Evolutionary conservation across 495 filamentous ascomycete species (phyloP).

Genomic region (Neurospora tetrasperma): DNA sequence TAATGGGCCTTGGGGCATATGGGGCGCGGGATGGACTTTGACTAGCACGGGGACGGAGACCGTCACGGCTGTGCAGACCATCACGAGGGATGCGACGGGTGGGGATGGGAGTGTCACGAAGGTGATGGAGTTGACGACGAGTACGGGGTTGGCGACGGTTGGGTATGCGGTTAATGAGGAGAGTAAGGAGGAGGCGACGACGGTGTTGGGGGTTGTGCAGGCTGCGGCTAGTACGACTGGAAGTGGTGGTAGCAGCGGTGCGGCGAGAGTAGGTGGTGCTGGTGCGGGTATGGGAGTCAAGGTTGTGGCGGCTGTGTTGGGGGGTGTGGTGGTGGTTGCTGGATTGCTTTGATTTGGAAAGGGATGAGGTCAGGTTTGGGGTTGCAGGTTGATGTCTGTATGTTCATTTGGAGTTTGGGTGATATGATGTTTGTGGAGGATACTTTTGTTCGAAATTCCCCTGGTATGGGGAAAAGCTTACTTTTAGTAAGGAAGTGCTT

Average conservation of each 20-base stretch:
- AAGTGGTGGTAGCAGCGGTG: constrained; percentile 1
- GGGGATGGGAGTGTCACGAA: not conserved
- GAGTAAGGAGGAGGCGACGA: constrained; percentile 2
- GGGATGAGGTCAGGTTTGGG: no score
- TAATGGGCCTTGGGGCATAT: constrained; percentile 29
- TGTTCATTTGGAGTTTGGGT: no score
- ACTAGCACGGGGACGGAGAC: constrained; percentile 20
- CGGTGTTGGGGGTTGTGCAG: not conserved
- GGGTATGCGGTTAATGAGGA: constrained; percentile 32
- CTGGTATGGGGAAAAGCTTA: no score
- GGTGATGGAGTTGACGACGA: constrained; percentile 26
- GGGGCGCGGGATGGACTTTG: constrained; percentile 34
- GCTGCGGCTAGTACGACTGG: constrained; percentile 7
- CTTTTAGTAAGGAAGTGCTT: no score
- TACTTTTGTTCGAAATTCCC: no score
- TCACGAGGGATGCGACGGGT: constrained; percentile 24
- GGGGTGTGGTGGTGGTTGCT: constrained; percentile 28
- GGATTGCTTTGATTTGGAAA: constrained; percentile 24
- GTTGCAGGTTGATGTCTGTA: no score
- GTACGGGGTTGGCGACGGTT: constrained; percentile 26
- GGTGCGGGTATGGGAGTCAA: constrained; percentile 20
- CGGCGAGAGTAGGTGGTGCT: constrained; percentile 1
- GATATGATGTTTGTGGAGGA: no score
- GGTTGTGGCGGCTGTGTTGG: constrained; percentile 29
- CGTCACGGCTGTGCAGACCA: constrained; percentile 26